Percentiles rank a stretch among this genome's conserved stretches.
These are phyloP conservation scores for Umbilicus rupestris DNA, from an alignment of 164 flowering plant species.

Conservation along the genomic window DNA sequence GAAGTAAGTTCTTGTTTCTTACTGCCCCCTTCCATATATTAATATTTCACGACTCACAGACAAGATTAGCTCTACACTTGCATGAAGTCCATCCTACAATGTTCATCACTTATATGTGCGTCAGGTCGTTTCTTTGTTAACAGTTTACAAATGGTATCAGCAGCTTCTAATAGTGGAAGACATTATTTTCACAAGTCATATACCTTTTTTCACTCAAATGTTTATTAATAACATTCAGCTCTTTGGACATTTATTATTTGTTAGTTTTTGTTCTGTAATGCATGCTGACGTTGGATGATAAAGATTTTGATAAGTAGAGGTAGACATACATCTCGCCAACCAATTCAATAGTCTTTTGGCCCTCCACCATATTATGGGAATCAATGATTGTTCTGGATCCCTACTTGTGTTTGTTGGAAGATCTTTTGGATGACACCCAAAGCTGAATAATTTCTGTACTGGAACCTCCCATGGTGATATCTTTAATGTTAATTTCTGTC, in stretches of 20 bases:
- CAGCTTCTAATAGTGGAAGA: background rate
- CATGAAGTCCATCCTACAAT: background rate
- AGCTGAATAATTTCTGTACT: background rate
- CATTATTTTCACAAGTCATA: background rate
- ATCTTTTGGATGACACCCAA: background rate
- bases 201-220: background rate
- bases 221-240: background rate
- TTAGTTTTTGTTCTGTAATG: background rate
- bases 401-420: background rate
- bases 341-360: background rate
- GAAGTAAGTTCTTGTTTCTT: conserved; percentile 46
- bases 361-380: background rate
- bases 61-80: background rate
- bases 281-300: background rate
- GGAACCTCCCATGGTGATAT: background rate
- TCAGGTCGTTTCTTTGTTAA: too few relatives aligned
- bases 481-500: background rate
- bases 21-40: background rate
- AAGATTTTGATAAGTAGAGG: background rate
- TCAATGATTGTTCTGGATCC: too few relatives aligned
- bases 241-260: background rate
- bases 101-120: too few relatives aligned
- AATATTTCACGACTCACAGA: background rate
- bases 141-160: too few relatives aligned
- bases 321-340: background rate